Conservation (phyloP, 202 grass and related monocot genomes). For the Miscanthus sacchariflorus region DNA sequence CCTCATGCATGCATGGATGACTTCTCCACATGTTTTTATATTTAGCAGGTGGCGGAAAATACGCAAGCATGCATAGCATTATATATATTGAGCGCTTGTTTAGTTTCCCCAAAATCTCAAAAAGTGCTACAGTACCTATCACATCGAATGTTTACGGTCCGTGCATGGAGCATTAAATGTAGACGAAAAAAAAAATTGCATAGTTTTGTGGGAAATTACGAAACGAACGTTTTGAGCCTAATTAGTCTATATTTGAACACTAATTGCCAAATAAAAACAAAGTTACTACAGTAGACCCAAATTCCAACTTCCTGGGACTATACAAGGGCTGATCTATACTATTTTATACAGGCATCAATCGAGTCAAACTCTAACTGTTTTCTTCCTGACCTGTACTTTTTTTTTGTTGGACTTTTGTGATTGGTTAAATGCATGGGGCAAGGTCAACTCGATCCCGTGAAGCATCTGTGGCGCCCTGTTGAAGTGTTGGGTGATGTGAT, state of each 20-base stretch:
- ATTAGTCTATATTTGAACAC: too few species aligned
- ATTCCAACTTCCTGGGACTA: too few species aligned
- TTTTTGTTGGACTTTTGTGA: slow-evolving; percentile 18
- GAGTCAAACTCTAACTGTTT: slow-evolving; percentile 46
- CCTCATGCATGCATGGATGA: slow-evolving; percentile 42
- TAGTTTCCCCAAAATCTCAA: too few species aligned
- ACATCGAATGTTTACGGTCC: too few species aligned
- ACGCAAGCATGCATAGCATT: slow-evolving; percentile 27
- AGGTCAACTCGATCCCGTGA: slow-evolving; percentile 39
- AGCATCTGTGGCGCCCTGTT: slow-evolving; percentile 11
- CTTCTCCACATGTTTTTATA: slow-evolving; percentile 30
- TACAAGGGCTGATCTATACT: too few species aligned
- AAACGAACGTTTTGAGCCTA: too few species aligned
- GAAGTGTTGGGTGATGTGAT: neutral
- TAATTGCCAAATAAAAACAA: too few species aligned
- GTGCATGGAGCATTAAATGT: too few species aligned
- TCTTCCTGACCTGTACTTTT: slow-evolving; percentile 40
- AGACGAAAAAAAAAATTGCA: too few species aligned
- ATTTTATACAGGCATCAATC: slow-evolving; percentile 13
- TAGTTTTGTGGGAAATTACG: too few species aligned
- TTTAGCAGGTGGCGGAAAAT: slow-evolving; percentile 37
- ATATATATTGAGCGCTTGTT: neutral
- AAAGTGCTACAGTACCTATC: too few species aligned
- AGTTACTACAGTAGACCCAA: too few species aligned
- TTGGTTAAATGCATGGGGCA: slow-evolving; percentile 1